A percentile compares a stretch with the other conserved stretches of the same genome.
Conservation (phyloP, 352 stramenopile genomes). For the Phytopythium boreale region DNA sequence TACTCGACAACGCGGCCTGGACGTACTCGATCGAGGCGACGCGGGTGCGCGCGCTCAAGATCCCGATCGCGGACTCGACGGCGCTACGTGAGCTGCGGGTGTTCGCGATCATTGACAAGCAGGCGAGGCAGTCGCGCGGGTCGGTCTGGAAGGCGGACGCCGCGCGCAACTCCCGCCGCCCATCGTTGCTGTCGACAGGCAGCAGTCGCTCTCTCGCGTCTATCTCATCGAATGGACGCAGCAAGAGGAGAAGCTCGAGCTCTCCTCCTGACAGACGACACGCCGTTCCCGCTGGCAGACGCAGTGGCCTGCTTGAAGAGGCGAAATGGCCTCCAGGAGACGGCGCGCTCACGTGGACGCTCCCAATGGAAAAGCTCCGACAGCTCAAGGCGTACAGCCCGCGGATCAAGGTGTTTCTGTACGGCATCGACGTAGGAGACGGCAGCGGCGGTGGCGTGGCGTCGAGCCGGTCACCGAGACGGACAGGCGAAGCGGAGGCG, state of each 20-base stretch:
- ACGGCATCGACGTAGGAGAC: slow-evolving; percentile 40
- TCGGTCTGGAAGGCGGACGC: slow-evolving; percentile 54
- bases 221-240: neutral
- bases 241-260: neutral
- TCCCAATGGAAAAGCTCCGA: slow-evolving; percentile 60
- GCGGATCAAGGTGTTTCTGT: slow-evolving; percentile 70
- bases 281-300: slow-evolving; percentile 4
- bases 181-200: neutral
- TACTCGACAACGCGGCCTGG: slow-evolving; percentile 47
- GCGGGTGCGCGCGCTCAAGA: slow-evolving; percentile 41
- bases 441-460: neutral
- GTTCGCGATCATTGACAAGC: slow-evolving; percentile 53
- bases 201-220: slow-evolving; percentile 3
- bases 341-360: slow-evolving; percentile 53
- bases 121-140: slow-evolving; percentile 42
- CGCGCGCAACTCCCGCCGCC: neutral
- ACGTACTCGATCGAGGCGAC: slow-evolving; percentile 36
- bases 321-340: slow-evolving; percentile 45
- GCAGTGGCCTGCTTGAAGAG: slow-evolving; percentile 51
- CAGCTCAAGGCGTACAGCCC: slow-evolving; percentile 63
- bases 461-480: neutral
- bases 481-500: slow-evolving; percentile 6
- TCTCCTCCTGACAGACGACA: neutral
- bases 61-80: slow-evolving; percentile 31
- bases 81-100: slow-evolving; percentile 51